Evolutionary conservation across 2,329 filamentous ascomycete genomes (phyloP), one percentile per base, ranked within the genome.

Genomic region (Claviceps purpurea): DNA sequence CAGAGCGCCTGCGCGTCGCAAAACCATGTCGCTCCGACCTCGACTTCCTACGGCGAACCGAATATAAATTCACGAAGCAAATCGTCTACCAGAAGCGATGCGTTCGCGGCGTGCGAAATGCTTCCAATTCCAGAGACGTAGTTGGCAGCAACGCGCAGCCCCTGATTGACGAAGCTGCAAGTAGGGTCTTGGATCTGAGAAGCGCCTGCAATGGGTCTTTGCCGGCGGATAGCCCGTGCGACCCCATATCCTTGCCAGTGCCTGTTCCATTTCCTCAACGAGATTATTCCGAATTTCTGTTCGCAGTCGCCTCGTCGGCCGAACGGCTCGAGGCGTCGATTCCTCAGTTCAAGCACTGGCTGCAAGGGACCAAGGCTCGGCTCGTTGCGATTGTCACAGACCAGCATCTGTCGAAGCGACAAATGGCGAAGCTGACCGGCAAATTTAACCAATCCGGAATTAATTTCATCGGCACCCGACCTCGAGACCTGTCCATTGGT

Each of bases 291-390:
- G 71, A 80, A 50, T 69, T 81, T 45, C 63, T 78, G 52, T 82
- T 83, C 55, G 79, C 77, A 52, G 71, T 82, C 4, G 76, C 78
- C 0, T 80, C 78, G 22, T 73, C 68, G 7, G 67, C 74, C 37
- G 67, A 70, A 26, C 71, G 79, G 38, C 62, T 82, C 52, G 64
- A 70, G 41, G 68, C 71, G 6, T 77, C 77, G 1, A 64, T 80
- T 39, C 64, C 71, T 11, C 68, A 73, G 16, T 77, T 82, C 52
- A 64, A 71, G 14, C 76, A 78, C 56, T 82, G 78, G 79, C 70
- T 81, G 1, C 67, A 72, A 2, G 67, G 72, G 42, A 73, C 75
- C 0, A 70, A 70, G 13, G 72, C 75, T 3, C 72, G 70, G 42
- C 71, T 82, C 16, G 66, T 82, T 14, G 76, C 72, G 18, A 61